phyloP scores from a whole-genome alignment of 2,329 filamentous ascomycete genomes.

The Boeremia lycopersici region DNA sequence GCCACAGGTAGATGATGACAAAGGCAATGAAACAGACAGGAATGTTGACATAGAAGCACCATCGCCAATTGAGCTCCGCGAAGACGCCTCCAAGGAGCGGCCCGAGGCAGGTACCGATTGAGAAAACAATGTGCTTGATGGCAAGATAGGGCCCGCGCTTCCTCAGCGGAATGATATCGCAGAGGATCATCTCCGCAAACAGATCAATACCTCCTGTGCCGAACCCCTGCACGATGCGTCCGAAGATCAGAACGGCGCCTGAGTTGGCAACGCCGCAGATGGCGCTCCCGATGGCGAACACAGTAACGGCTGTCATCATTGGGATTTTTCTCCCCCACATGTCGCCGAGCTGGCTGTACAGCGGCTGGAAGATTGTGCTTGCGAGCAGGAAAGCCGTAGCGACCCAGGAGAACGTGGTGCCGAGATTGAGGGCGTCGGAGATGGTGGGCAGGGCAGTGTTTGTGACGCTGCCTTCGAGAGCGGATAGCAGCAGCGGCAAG shows the following conservation, averaged over 20 bases:
- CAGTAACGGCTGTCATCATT: slow-evolving; percentile 46
- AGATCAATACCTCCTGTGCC: slow-evolving; percentile 55
- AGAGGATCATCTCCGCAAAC: slow-evolving; percentile 57
- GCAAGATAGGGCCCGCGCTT: slow-evolving; percentile 52
- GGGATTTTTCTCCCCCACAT: slow-evolving; percentile 59
- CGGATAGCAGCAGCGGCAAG: slow-evolving; percentile 39
- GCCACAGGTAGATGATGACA: slow-evolving; percentile 34
- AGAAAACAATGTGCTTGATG: slow-evolving; percentile 35
- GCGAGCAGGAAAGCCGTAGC: slow-evolving; percentile 38
- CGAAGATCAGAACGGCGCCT: slow-evolving; percentile 58
- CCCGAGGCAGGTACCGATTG: slow-evolving; percentile 35
- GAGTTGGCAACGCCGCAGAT: slow-evolving; percentile 57
- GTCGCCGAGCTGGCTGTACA: slow-evolving; percentile 58
- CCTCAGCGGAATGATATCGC: slow-evolving; percentile 57
- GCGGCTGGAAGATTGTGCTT: slow-evolving; percentile 55
- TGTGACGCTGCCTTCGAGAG: slow-evolving; percentile 48
- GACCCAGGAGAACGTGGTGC: slow-evolving; percentile 34
- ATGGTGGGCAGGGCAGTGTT: slow-evolving; percentile 53
- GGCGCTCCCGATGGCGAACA: slow-evolving; percentile 61
- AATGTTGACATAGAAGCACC: slow-evolving; percentile 53
- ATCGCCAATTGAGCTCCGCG: slow-evolving; percentile 50
- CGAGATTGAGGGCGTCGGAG: slow-evolving; percentile 30
- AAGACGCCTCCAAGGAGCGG: slow-evolving; percentile 43
- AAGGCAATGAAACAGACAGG: slow-evolving; percentile 40
- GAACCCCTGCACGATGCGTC: slow-evolving; percentile 62